These are phyloP conservation scores for Euryodendron excelsum DNA, from an alignment of 148 eudicot genomes.

Conservation along the genomic window DNA sequence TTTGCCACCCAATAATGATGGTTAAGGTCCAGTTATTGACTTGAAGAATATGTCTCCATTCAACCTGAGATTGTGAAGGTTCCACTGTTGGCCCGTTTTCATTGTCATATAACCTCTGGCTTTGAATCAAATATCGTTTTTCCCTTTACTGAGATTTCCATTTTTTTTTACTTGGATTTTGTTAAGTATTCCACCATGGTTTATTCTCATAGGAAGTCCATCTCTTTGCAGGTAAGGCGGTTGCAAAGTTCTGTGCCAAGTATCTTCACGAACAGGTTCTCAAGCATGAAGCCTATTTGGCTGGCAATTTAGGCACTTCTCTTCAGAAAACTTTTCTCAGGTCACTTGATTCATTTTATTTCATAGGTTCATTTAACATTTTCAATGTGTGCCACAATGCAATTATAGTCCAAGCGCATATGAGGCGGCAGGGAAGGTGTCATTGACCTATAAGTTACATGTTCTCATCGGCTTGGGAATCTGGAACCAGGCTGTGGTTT, in stretches of 20 bases:
- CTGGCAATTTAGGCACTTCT: constrained; percentile 56
- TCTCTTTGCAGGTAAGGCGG: constrained; percentile 38
- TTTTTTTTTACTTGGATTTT: not conserved
- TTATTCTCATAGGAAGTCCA: not conserved
- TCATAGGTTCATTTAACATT: not conserved
- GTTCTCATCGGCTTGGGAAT: not conserved
- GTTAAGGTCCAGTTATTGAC: no score
- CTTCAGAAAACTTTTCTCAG: constrained; percentile 62
- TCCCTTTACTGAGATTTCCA: no score
- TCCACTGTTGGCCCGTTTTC: no score
- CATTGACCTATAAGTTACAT: not conserved
- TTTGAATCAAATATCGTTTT: no score
- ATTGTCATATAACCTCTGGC: no score
- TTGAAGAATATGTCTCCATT: no score
- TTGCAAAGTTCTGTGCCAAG: constrained; percentile 69
- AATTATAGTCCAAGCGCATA: not conserved
- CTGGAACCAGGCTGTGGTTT: not conserved
- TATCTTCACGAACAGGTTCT: constrained; percentile 75
- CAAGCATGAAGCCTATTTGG: constrained; percentile 47
- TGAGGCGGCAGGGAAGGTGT: not conserved
- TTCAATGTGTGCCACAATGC: not conserved
- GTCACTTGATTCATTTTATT: constrained; percentile 24
- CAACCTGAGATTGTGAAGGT: no score
- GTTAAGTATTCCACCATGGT: not conserved
- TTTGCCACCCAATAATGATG: no score